Conservation (phyloP, 179 eudicot species). For the Patellifolia procumbens region DNA sequence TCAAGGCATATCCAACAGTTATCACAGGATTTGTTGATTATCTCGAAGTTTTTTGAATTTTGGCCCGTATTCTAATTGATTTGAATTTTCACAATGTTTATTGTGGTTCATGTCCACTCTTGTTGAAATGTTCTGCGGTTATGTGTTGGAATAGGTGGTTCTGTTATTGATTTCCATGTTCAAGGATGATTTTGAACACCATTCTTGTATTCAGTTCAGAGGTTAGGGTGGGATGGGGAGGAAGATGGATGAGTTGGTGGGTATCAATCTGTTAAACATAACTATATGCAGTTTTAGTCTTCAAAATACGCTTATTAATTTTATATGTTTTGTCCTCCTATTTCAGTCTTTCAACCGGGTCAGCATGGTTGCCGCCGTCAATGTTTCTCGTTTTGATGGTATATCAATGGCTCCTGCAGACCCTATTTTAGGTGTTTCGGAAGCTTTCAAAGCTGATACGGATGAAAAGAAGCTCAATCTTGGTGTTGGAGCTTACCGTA, state of each 20-base stretch:
- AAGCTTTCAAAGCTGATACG: constrained; percentile 90
- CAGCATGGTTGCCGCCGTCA: constrained; percentile 69
- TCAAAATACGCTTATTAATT: not conserved
- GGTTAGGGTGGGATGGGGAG: not conserved
- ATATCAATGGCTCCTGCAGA: constrained; percentile 98
- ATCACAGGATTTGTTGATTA: not conserved
- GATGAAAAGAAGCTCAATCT: constrained; percentile 90
- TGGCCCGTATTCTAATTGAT: not conserved
- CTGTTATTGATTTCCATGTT: not conserved
- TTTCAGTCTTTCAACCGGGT: constrained; percentile 60
- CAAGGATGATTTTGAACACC: not conserved
- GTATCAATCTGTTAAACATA: not conserved
- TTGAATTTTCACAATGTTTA: not conserved
- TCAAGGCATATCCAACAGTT: too few relatives aligned
- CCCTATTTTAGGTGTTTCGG: constrained; percentile 96
- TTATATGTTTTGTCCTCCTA: not conserved
- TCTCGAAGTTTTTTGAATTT: not conserved
- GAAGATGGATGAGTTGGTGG: not conserved
- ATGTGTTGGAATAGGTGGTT: not conserved
- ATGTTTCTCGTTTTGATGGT: constrained; percentile 74
- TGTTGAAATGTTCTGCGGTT: not conserved
- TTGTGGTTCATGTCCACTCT: not conserved
- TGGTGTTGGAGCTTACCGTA: constrained; percentile 98
- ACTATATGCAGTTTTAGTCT: not conserved
- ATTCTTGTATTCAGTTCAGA: not conserved